phyloP scores from a whole-genome alignment of 1,284 basidiomycete species.

The Rhizopogon hawkerae region DNA sequence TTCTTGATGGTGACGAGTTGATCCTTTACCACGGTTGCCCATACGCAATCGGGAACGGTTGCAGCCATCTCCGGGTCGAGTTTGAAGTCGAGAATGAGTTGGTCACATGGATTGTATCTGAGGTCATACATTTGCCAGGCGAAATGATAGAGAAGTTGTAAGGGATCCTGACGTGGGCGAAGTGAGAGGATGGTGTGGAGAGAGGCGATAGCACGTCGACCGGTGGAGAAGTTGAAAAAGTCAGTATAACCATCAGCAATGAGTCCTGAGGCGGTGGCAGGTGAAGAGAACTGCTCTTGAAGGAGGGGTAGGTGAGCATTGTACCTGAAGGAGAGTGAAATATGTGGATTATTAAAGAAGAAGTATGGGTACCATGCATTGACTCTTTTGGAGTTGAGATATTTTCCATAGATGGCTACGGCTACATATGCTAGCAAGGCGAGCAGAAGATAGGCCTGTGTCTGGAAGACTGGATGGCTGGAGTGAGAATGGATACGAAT shows the following conservation, averaged over 20 bases:
- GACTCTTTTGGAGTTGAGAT: slow-evolving; percentile 45
- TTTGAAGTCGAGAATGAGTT: slow-evolving; percentile 69
- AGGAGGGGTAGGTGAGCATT: slow-evolving; percentile 48
- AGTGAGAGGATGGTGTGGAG: slow-evolving; percentile 75
- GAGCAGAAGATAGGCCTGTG: slow-evolving; percentile 51
- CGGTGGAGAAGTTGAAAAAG: slow-evolving; percentile 80
- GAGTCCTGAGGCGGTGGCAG: slow-evolving; percentile 41
- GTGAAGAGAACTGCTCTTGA: slow-evolving; percentile 60
- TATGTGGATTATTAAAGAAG: not conserved
- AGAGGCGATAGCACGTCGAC: slow-evolving; percentile 65
- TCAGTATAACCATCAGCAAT: slow-evolving; percentile 65
- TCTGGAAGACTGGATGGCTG: slow-evolving; percentile 45
- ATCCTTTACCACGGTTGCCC: slow-evolving; percentile 75
- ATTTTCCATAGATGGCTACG: slow-evolving; percentile 47
- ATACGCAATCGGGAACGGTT: slow-evolving; percentile 62
- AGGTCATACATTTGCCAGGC: slow-evolving; percentile 64
- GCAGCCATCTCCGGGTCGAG: slow-evolving; percentile 47
- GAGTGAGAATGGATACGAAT: not conserved
- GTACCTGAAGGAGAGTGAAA: slow-evolving; percentile 36
- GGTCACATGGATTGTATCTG: slow-evolving; percentile 59
- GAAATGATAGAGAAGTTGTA: slow-evolving; percentile 57
- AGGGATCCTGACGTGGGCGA: slow-evolving; percentile 74
- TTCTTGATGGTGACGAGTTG: slow-evolving; percentile 62
- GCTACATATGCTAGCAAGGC: slow-evolving; percentile 47
- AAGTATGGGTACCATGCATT: slow-evolving; percentile 42